Percentiles rank a stretch among this genome's conserved stretches.
These are phyloP conservation scores for Boechera stricta DNA, from an alignment of 345 rosid genomes.

Conservation along the genomic window DNA sequence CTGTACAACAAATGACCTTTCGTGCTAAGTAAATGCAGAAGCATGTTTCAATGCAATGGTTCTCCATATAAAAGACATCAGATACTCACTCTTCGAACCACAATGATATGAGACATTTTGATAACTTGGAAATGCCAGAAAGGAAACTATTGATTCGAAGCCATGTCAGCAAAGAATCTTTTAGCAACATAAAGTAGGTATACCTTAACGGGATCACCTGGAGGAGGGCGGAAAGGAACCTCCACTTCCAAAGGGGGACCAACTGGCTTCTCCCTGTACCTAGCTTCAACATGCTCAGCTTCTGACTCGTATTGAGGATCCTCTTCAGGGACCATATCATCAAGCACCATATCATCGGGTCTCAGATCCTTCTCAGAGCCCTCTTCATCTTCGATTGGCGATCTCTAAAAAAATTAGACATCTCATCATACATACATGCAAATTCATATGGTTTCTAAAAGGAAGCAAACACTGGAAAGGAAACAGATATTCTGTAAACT, in stretches of 20 bases:
- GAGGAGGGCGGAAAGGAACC: conserved; percentile 81
- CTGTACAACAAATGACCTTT: conserved; percentile 28
- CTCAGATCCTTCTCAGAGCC: conserved; percentile 70
- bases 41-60: conserved; percentile 19
- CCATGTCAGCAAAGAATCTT: conserved; percentile 14
- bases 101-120: conserved; percentile 1
- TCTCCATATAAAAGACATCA: conserved; percentile 16
- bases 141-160: conserved; percentile 18
- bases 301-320: conserved; percentile 82
- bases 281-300: conserved; percentile 77
- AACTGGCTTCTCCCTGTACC: conserved; percentile 80
- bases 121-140: conserved; percentile 11
- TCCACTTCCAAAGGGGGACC: conserved; percentile 93
- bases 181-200: conserved; percentile 18
- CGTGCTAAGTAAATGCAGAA: conserved; percentile 22
- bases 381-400: conserved; percentile 82
- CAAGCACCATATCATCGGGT: conserved; percentile 67
- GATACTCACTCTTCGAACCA: conserved; percentile 20
- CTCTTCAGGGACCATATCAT: conserved; percentile 64
- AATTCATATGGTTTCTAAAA: conserved; percentile 9
- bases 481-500: conserved; percentile 28
- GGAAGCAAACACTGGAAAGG: conserved; percentile 11
- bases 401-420: conserved; percentile 54
- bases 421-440: conserved; percentile 1
- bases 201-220: conserved; percentile 84